A percentile compares a stretch with the other conserved stretches of the same genome.
Evolutionary conservation across 1,284 basidiomycete species (phyloP).

Genomic region (Malassezia slooffiae): DNA sequence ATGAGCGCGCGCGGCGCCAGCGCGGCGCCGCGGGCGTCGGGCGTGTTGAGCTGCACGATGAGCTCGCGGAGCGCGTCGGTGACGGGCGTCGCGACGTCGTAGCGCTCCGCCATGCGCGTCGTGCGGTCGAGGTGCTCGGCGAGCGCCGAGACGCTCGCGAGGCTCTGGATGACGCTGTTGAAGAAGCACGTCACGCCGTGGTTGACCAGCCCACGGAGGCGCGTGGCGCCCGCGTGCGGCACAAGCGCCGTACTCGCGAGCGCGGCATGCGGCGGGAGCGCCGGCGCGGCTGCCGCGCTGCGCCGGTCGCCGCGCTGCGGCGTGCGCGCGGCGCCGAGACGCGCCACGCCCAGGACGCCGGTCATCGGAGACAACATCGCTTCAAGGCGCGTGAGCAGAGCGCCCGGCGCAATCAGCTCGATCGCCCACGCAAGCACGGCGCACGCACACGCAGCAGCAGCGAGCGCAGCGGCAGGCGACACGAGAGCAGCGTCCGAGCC

Average conservation of each 20-base stretch:
- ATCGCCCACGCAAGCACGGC: too few species aligned
- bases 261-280: neutral
- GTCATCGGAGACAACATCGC: too few species aligned
- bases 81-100: constrained; percentile 38
- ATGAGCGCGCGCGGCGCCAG: constrained; percentile 28
- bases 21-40: constrained; percentile 1
- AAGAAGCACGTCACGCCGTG: constrained; percentile 45
- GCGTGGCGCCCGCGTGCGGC: neutral
- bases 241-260: neutral
- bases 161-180: constrained; percentile 38
- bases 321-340: neutral
- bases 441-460: too few species aligned
- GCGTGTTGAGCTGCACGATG: constrained; percentile 25
- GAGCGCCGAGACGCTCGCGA: constrained; percentile 23
- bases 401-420: too few species aligned
- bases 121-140: constrained; percentile 21
- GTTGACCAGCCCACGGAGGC: constrained; percentile 27
- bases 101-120: constrained; percentile 24
- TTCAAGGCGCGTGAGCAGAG: too few species aligned
- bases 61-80: constrained; percentile 34
- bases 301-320: neutral
- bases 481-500: too few species aligned
- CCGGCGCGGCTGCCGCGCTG: too few species aligned
- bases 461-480: too few species aligned
- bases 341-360: neutral